Base-by-base conservation (phyloP, 169 alveolate genomes). In the Plasmodium malariae region DNA sequence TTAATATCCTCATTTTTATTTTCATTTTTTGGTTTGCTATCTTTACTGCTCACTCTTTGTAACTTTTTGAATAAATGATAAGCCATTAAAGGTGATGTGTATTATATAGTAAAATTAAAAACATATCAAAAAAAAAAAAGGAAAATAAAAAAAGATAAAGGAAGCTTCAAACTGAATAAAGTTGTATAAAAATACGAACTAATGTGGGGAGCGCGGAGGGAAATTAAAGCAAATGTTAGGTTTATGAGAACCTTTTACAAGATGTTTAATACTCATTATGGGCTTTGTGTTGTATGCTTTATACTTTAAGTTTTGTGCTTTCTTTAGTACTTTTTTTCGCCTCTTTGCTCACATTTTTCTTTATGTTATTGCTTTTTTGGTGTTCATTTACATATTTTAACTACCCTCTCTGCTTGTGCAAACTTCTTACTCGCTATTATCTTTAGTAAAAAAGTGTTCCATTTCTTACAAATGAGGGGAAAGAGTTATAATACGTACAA, bases 21-120 rank as follows among this genome's bases (percentile, higher is more conserved):
- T 76, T 76, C 89, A 43, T 76, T 28, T 17, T 76, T 76, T 49
- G 43, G 37, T 21, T 63, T 62, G 37, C 48, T 76, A 49, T 76
- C 89, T 55, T 76, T 76, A 37, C 57, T 24, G 76, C 76, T 76
- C 21, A 55, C 68, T 63, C 62, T 49, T 21, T 76, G 89, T 55
- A 76, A 48, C 55, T 69, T 76, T 63, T 55, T 76, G 67, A 76
- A 76, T 17, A 76, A 48, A 57, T 76, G 89, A 40, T 76, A 76
- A 37, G 89, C 89, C 89, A 76, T 76, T 51, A 28, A 62, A 62
- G 14, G 14, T 28, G 7, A 12, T 62, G n/a, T n/a, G n/a, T n/a
- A n/a, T n/a, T n/a, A n/a, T n/a, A n/a, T n/a, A n/a, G n/a, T n/a
- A n/a, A 11, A 7, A 7, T 62, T 62, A 24, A 43, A 67, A 43